Percentiles rank a stretch among this genome's conserved stretches.
Conservation (phyloP, 805 yeast genomes). For the Candida parachauliodes region DNA sequence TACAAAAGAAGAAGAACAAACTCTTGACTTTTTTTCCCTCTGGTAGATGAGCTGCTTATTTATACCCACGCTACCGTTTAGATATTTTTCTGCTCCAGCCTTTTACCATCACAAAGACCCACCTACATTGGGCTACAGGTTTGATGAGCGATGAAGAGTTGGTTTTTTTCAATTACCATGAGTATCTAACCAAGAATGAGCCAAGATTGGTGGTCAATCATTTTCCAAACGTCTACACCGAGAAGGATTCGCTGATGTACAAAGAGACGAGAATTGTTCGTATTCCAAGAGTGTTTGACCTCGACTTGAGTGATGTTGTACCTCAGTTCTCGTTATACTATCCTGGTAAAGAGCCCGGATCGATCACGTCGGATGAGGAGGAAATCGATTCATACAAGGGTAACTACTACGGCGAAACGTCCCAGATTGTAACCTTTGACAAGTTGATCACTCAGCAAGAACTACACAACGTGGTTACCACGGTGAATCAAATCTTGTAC, state of each 20-base stretch:
- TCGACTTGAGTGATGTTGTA: constrained; percentile 28
- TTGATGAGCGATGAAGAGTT: not conserved
- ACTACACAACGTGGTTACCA: constrained; percentile 37
- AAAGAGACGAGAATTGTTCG: constrained; percentile 55
- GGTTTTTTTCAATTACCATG: constrained; percentile 67
- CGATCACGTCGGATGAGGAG: constrained; percentile 26
- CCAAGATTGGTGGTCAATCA: constrained; percentile 52
- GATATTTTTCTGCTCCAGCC: no score
- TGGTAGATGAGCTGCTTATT: no score
- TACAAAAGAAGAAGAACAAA: not conserved
- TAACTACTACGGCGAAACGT: constrained; percentile 49
- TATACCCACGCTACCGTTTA: no score
- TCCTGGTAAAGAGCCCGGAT: constrained; percentile 68
- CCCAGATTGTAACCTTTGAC: constrained; percentile 45
- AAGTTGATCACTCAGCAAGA: constrained; percentile 27
- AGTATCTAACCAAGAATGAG: constrained; percentile 32
- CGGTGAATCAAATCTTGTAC: constrained; percentile 41
- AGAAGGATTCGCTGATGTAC: constrained; percentile 24
- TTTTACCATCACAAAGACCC: no score
- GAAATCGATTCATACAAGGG: constrained; percentile 22
- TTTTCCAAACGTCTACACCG: constrained; percentile 57
- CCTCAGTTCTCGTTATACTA: constrained; percentile 54
- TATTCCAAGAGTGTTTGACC: constrained; percentile 51
- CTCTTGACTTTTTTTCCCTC: no score
- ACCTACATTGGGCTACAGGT: no score